These are phyloP conservation scores for Sporothrix dimorphospora DNA, from an alignment of 2,329 filamentous ascomycete species.

Conservation along the genomic window DNA sequence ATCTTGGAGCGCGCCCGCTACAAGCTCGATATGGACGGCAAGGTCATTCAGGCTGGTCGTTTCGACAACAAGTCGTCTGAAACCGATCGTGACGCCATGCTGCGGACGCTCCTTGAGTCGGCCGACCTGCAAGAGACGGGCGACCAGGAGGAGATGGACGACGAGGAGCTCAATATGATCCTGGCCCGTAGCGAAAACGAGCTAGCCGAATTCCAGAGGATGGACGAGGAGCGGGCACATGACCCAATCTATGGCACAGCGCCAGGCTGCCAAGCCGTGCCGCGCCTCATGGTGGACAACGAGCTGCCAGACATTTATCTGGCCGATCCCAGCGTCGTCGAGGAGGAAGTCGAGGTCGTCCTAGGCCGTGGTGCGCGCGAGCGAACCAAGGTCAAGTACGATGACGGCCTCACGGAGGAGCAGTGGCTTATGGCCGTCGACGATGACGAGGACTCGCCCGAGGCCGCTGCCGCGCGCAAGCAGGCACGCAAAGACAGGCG, in stretches of 20 bases:
- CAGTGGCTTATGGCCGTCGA: conserved; percentile 99
- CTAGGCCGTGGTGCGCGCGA: conserved; percentile 91
- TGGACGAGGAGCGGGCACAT: conserved; percentile 74
- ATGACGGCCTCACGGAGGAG: conserved; percentile 96
- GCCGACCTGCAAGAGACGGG: conserved; percentile 68
- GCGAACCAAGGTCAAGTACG: conserved; percentile 90
- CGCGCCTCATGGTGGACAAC: conserved; percentile 82
- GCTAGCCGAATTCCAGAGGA: conserved; percentile 73
- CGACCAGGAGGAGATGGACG: conserved; percentile 97
- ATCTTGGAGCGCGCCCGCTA: conserved; percentile 95
- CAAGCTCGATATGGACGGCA: conserved; percentile 99
- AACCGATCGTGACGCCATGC: conserved; percentile 95
- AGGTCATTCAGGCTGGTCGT: conserved; percentile 98
- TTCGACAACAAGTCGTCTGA: conserved; percentile 99
- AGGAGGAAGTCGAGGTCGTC: conserved; percentile 75
- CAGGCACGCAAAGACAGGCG: conserved; percentile 82
- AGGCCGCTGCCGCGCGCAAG: conserved; percentile 89
- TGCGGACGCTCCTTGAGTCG: conserved; percentile 88
- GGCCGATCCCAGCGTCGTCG: conserved; percentile 79
- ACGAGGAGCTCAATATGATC: conserved; percentile 94
- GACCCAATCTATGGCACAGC: conserved; percentile 72
- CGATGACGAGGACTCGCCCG: conserved; percentile 91
- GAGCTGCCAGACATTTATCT: conserved; percentile 96
- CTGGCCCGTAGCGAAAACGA: conserved; percentile 88
- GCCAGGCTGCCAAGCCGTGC: conserved; percentile 63